These are phyloP conservation scores for Salix exigua DNA, from an alignment of 345 rosid genomes.

Conservation along the genomic window DNA sequence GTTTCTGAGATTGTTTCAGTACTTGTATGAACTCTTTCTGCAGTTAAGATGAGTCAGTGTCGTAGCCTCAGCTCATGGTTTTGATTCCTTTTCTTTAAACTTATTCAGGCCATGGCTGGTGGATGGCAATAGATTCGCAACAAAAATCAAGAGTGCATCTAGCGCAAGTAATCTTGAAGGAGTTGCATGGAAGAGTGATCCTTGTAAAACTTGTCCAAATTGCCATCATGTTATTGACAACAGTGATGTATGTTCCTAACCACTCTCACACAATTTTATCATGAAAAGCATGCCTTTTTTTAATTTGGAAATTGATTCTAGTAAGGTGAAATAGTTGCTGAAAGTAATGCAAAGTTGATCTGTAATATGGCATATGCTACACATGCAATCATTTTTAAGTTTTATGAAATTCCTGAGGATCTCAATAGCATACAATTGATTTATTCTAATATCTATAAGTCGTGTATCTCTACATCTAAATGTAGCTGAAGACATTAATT, in stretches of 20 bases:
- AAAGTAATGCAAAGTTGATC: no score
- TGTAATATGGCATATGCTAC: not conserved
- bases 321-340: not conserved
- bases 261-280: not conserved
- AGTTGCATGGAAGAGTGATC: slow-evolving; percentile 75
- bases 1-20: not conserved
- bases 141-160: slow-evolving; percentile 85
- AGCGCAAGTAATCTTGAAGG: slow-evolving; percentile 36
- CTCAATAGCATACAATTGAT: not conserved
- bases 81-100: not conserved
- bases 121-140: slow-evolving; percentile 71
- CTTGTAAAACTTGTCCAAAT: slow-evolving; percentile 73
- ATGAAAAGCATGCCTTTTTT: not conserved
- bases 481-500: not conserved
- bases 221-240: slow-evolving; percentile 77
- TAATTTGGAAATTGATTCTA: not conserved
- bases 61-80: not conserved
- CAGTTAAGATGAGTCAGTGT: not conserved
- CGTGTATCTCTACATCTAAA: not conserved
- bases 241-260: slow-evolving; percentile 56
- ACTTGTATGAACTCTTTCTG: no score
- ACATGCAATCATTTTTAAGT: not conserved
- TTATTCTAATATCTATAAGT: not conserved
- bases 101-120: slow-evolving; percentile 78
- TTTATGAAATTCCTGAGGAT: not conserved